A percentile compares a stretch with the other conserved stretches of the same genome.
These are phyloP conservation scores for Zalaria sp. DNA, from an alignment of 2,329 filamentous ascomycete genomes.

Conservation along the genomic window DNA sequence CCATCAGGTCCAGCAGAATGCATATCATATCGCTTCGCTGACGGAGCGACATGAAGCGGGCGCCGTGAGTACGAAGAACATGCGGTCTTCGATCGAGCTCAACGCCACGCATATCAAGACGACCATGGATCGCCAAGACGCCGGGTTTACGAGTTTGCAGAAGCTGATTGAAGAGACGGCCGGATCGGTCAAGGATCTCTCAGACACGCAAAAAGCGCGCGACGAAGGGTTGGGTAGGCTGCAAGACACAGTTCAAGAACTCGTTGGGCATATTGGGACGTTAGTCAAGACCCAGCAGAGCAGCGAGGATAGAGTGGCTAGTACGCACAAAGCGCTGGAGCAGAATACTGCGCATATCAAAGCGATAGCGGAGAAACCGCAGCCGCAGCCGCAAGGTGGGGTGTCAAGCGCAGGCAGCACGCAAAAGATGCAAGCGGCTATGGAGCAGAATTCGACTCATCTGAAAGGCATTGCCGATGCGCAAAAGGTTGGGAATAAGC, in stretches of 20 bases:
- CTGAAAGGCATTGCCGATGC: slow-evolving; percentile 1
- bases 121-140: slow-evolving; percentile 1
- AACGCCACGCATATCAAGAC: slow-evolving; percentile 3
- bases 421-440: slow-evolving; percentile 5
- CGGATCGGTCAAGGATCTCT: neutral
- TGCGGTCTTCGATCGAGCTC: slow-evolving; percentile 2
- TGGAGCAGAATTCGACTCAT: slow-evolving; percentile 7
- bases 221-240: no score
- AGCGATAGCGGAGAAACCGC: slow-evolving; percentile 8
- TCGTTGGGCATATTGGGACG: neutral
- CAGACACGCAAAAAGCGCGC: neutral
- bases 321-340: neutral
- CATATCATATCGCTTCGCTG: slow-evolving; percentile 2
- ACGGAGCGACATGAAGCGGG: slow-evolving; percentile 1
- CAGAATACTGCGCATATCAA: slow-evolving; percentile 4
- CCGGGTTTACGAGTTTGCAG: slow-evolving; percentile 1
- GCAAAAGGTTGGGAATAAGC: slow-evolving; percentile 4
- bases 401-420: slow-evolving; percentile 6
- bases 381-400: neutral
- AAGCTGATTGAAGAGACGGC: neutral
- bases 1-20: slow-evolving; percentile 1
- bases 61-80: slow-evolving; percentile 3
- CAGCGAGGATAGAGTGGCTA: neutral
- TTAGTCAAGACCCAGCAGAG: slow-evolving; percentile 1
- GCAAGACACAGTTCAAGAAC: neutral